Conservation (phyloP, 108 stramenopile genomes). For the Cyclotella sp. region DNA sequence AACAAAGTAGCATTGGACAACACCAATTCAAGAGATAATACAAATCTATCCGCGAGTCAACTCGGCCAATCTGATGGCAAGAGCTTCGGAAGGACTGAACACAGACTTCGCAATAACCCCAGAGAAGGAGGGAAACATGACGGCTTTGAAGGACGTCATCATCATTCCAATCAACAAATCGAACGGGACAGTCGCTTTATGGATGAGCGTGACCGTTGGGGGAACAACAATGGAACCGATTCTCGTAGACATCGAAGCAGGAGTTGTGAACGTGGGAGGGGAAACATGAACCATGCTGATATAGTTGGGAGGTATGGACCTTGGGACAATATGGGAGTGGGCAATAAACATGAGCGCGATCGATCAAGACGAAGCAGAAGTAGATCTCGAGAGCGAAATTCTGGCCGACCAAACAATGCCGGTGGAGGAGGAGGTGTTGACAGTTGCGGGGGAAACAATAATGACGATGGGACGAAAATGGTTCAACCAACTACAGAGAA, state of each 20-base stretch:
- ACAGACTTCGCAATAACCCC: not conserved
- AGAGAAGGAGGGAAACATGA: slow-evolving; percentile 10
- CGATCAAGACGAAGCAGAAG: slow-evolving; percentile 21
- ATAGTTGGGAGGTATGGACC: slow-evolving; percentile 8
- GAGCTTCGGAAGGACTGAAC: not conserved
- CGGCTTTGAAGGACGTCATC: slow-evolving; percentile 12
- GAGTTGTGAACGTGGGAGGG: slow-evolving; percentile 1
- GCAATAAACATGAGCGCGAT: slow-evolving; percentile 13
- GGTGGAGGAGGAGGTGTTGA: slow-evolving; percentile 4
- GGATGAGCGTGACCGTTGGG: slow-evolving; percentile 2
- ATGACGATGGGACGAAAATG: not conserved
- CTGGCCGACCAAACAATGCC: slow-evolving; percentile 3
- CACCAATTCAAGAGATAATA: not conserved
- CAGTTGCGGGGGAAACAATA: not conserved
- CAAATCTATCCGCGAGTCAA: slow-evolving; percentile 10
- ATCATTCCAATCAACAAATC: not conserved
- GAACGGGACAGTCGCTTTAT: slow-evolving; percentile 1
- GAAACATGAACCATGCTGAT: slow-evolving; percentile 1
- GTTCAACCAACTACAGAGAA: slow-evolving; percentile 12
- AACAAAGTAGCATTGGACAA: not conserved
- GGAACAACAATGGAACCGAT: not conserved
- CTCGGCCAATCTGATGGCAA: not conserved
- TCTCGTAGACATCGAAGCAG: not conserved
- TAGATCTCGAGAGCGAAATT: slow-evolving; percentile 15
- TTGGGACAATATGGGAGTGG: not conserved